Conservation (phyloP, 192 early-diverging fungal species). For the Funneliformis mosseae region DNA sequence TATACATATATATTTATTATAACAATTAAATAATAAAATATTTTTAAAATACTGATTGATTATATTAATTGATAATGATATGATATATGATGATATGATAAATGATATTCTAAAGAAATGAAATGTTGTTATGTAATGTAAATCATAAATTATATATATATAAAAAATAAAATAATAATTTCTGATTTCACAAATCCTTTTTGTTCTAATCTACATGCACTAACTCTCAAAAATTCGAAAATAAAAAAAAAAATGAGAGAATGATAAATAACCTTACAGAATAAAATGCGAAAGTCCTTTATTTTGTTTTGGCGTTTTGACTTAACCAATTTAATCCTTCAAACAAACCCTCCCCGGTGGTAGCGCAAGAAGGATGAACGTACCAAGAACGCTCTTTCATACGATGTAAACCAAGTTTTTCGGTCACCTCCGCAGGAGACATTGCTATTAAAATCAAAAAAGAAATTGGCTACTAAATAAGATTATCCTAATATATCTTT, state of each 20-base stretch:
- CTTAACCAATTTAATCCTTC: slow-evolving; percentile 88
- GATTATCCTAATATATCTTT: not conserved
- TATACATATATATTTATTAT: no score
- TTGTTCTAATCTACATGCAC: not conserved
- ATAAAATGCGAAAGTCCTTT: not conserved
- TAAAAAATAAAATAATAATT: not conserved
- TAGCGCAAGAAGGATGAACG: slow-evolving; percentile 83
- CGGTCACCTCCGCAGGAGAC: slow-evolving; percentile 93
- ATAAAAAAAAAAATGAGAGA: no score
- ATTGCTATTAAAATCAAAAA: slow-evolving; percentile 58
- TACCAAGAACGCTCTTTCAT: slow-evolving; percentile 94
- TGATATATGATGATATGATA: no score
- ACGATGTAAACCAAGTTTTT: slow-evolving; percentile 81
- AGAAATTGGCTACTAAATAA: not conserved
- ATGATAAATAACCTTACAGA: not conserved
- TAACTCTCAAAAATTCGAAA: no score
- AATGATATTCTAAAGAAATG: not conserved
- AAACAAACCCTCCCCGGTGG: slow-evolving; percentile 81
- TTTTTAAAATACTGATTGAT: no score
- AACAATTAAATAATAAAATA: no score
- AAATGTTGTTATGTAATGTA: not conserved
- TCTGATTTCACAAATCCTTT: not conserved
- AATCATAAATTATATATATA: not conserved
- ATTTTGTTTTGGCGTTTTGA: slow-evolving; percentile 72
- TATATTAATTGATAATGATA: no score